phyloP scores from a whole-genome alignment of 805 yeast genomes.

The Diddensiella transvaalensis region DNA sequence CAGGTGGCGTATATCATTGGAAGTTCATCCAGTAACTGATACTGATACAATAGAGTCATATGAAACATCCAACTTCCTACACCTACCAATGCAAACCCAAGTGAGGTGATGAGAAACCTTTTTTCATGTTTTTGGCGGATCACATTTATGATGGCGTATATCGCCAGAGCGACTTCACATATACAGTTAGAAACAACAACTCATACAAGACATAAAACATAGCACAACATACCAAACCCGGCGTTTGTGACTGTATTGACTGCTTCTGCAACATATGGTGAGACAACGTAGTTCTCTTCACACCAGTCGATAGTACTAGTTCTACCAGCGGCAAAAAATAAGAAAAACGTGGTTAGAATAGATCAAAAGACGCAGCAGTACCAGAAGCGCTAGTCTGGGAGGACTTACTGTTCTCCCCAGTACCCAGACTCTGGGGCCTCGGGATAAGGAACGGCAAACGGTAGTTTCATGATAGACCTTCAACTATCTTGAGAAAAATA shows the following conservation, averaged over 20 bases:
- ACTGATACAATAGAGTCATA: conserved; percentile 88
- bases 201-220: background rate
- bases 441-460: conserved; percentile 23
- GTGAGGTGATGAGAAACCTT: conserved; percentile 65
- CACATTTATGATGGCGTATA: conserved; percentile 62
- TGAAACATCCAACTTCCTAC: conserved; percentile 94
- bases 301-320: conserved; percentile 99
- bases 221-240: conserved; percentile 36
- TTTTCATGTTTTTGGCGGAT: conserved; percentile 57
- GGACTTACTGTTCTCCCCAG: conserved; percentile 33
- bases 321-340: conserved; percentile 17
- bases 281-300: conserved; percentile 90
- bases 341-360: background rate
- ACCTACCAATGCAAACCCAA: conserved; percentile 87
- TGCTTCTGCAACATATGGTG: conserved; percentile 84
- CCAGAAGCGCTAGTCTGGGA: too few species aligned
- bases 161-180: conserved; percentile 49
- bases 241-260: conserved; percentile 81
- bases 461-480: conserved; percentile 32
- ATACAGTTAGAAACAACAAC: too few species aligned
- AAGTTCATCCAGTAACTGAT: conserved; percentile 87
- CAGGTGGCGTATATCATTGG: conserved; percentile 99
- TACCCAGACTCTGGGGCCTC: conserved; percentile 28
- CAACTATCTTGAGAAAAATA: background rate
- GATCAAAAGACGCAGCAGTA: background rate